phyloP scores from a whole-genome alignment of 169 alveolate genomes.

The Plasmodium blacklocki region DNA sequence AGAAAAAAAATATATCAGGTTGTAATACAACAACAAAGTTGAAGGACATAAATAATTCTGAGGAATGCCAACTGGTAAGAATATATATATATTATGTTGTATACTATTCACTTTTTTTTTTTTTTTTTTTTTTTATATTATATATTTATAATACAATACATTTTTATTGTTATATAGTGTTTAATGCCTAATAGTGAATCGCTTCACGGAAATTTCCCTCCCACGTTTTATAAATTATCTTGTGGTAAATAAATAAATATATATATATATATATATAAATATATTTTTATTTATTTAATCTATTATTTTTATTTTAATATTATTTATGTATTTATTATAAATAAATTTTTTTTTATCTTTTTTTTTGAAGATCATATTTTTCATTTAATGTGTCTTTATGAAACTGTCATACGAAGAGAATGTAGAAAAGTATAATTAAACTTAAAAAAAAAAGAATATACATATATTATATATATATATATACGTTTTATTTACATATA shows the following conservation, averaged over 20 bases:
- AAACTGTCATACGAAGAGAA: constrained; percentile 65
- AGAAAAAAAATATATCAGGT: background rate
- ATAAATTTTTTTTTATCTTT: constrained; percentile 5
- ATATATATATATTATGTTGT: background rate
- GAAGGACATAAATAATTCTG: constrained; percentile 8
- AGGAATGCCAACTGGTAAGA: constrained; percentile 49
- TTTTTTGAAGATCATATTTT: constrained; percentile 57
- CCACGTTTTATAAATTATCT: constrained; percentile 47
- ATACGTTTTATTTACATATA: too few relatives aligned
- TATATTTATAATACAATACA: background rate
- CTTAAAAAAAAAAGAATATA: too few relatives aligned
- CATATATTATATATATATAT: constrained; percentile 8
- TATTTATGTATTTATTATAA: background rate
- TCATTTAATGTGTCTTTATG: constrained; percentile 71
- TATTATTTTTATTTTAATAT: background rate
- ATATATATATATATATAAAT: background rate
- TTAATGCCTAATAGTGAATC: constrained; percentile 73
- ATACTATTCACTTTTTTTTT: background rate
- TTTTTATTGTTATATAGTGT: constrained; percentile 15
- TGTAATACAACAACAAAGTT: constrained; percentile 12
- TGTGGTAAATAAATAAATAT: constrained; percentile 34
- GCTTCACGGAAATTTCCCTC: constrained; percentile 71
- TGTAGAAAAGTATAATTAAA: constrained; percentile 52
- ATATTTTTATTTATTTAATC: background rate
- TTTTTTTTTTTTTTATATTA: background rate